Base-by-base conservation (phyloP, 345 rosid species). In the Lenwebbia sp. region DNA sequence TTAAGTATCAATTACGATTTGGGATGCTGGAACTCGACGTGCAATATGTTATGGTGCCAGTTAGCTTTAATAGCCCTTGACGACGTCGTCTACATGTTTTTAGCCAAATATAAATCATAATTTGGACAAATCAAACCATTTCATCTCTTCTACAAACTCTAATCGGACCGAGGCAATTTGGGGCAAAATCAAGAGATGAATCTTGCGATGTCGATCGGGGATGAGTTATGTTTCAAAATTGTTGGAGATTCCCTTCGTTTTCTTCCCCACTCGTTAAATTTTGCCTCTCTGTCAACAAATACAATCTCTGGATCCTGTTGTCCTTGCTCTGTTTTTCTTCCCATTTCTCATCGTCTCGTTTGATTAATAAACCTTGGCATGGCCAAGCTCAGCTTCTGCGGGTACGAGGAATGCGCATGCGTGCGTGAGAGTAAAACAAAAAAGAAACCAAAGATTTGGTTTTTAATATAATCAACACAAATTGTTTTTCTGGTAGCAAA, bases 391-490 rank as follows among this genome's bases (percentile, higher is more conserved):
- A 60, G 74, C 74, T 60, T 60, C 74, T 14, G 40, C 33, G 5
- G 10, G 21, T 5, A 58, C 6, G n/a, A 13, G 15, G 47, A 37
- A 13, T 22, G 28, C 49, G 28, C 19, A 57, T n/a, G 17, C 19
- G 40, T 25, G 37, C 5, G 54, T 33, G 23, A 2, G 62, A n/a
- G 49, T 19, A 70, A 52, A 12, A 37, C 37, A 51, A 55, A 85
- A 49, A 82, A 58, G 82, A 76, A 84, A 10, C 40, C 10, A 60
- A 28, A 60, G 74, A 60, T 28, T 13, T 4, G 40, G 74, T 62
- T 70, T 44, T 51, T 37, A 82, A 25, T 26, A 26, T 41, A 9
- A n/a, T 83, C 93, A 92, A 92, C 93, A 84, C 93, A 44, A 44
- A 44, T 44, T 44, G 92, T 28, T 88, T 86, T 88, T 91, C 26